These are phyloP conservation scores for Rusavskia elegans DNA, from an alignment of 495 filamentous ascomycete genomes.

Conservation along the genomic window DNA sequence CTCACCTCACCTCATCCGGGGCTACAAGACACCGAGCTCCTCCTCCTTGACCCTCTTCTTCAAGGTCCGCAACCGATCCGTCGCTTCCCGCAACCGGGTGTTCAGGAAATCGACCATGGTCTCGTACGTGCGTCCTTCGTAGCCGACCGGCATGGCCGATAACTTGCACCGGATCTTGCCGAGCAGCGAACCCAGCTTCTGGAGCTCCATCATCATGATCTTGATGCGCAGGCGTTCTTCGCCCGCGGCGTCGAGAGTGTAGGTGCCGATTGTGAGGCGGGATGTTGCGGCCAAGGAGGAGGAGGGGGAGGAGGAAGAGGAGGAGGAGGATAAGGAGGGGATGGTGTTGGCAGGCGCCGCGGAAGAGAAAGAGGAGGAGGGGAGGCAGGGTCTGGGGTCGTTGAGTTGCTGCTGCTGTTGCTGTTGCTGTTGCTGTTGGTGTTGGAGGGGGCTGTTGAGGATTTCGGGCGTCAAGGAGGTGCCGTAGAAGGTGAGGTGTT, in stretches of 20 bases:
- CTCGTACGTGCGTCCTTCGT: not conserved
- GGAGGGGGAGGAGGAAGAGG: not conserved
- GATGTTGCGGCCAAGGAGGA: not conserved
- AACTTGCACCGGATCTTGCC: not conserved
- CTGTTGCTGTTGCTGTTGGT: not conserved
- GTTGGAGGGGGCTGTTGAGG: not conserved
- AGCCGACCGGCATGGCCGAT: not conserved
- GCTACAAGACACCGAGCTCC: not conserved
- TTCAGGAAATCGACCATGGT: not conserved
- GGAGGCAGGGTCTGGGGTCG: not conserved
- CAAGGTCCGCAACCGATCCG: not conserved
- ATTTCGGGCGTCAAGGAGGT: not conserved
- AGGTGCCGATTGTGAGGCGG: not conserved
- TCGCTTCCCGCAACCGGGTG: not conserved
- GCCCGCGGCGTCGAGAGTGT: not conserved
- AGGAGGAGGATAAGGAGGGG: not conserved
- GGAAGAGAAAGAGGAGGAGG: no score
- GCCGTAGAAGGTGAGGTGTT: not conserved
- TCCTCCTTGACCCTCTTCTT: constrained; percentile 16
- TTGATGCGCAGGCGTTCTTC: not conserved
- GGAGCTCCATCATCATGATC: not conserved
- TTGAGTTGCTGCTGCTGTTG: not conserved
- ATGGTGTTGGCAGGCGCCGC: not conserved
- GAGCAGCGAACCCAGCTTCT: not conserved
- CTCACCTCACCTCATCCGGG: no score